Evolutionary conservation across 1,284 basidiomycete genomes (phyloP), one percentile per base, ranked within the genome.

Genomic region (Taiwanofungus camphoratus): DNA sequence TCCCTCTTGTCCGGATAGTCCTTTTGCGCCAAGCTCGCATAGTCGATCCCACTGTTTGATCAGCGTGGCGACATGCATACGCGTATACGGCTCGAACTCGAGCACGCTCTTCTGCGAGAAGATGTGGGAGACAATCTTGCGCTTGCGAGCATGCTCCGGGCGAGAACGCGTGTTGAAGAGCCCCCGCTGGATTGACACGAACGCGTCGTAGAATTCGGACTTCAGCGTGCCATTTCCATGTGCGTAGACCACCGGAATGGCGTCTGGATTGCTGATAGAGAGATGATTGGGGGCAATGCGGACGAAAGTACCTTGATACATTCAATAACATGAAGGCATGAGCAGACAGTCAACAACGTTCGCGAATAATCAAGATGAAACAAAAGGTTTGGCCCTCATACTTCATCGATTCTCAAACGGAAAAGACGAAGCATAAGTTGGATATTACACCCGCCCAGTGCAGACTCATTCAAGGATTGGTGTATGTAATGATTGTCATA

Each of bases 81-180:
- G 71, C 44, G 88, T 77, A 52, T 88, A 77, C 0, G 86, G 85
- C 62, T 92, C 88, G 53, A 86, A 92, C 56, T 87, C 86, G 49
- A 87, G 62, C 13, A 93, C 73, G 51, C 77, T 86, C 67, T 92
- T 89, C 60, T 84, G 85, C 6, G 88, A 82, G 66, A 92, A 94
- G 48, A 92, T 87, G 63, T 92, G 82, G 1, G 88, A 84, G 30
- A 94, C 79, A 48, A 92, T 87, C 66, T 92, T 93, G 63, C 91
- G 80, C 66, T 93, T 93, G 43, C 91, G 80, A 0, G 90, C 76
- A 63, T 96, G 92, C 52, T 92, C 88, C 4, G 66, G 61, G 36
- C 92, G 74, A 57, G 84, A 81, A 36, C 92, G 79, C 2, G 90
- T 92, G 67, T 90, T 92, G 78, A 94, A 92, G 26, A 92, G 69